phyloP scores from a whole-genome alignment of 192 early-diverging fungal genomes.

The Glomus cerebriforme region DNA sequence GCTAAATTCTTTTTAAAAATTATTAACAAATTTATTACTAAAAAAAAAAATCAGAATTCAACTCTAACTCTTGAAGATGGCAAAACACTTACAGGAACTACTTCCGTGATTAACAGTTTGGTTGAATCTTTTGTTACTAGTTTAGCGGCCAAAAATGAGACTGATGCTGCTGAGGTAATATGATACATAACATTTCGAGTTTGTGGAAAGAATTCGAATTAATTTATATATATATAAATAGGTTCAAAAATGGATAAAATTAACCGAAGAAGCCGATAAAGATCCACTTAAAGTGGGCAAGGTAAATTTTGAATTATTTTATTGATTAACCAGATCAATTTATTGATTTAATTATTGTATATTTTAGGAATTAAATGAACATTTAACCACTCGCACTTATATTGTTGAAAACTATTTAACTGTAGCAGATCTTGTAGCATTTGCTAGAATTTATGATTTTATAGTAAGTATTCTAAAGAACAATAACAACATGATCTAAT shows the following conservation, averaged over 20 bases:
- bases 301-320: not conserved
- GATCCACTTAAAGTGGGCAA: not conserved
- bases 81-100: not conserved
- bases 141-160: not conserved
- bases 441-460: slow-evolving; percentile 65
- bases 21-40: not conserved
- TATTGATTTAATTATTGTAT: not conserved
- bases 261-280: not conserved
- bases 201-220: not conserved
- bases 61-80: not conserved
- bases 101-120: not conserved
- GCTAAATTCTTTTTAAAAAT: not conserved
- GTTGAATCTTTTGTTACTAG: not conserved
- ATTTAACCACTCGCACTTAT: slow-evolving; percentile 66
- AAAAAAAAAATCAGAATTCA: slow-evolving; percentile 6
- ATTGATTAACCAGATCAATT: not conserved
- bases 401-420: slow-evolving; percentile 65
- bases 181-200: not conserved
- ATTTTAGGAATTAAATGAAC: slow-evolving; percentile 58
- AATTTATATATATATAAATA: not conserved
- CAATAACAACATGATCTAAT: slow-evolving; percentile 11
- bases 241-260: slow-evolving; percentile 12
- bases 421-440: slow-evolving; percentile 67
- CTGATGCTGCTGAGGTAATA: not conserved
- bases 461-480: slow-evolving; percentile 37